phyloP scores from a whole-genome alignment of 2,329 filamentous ascomycete genomes.

The Ophiostoma himal-ulmi region DNA sequence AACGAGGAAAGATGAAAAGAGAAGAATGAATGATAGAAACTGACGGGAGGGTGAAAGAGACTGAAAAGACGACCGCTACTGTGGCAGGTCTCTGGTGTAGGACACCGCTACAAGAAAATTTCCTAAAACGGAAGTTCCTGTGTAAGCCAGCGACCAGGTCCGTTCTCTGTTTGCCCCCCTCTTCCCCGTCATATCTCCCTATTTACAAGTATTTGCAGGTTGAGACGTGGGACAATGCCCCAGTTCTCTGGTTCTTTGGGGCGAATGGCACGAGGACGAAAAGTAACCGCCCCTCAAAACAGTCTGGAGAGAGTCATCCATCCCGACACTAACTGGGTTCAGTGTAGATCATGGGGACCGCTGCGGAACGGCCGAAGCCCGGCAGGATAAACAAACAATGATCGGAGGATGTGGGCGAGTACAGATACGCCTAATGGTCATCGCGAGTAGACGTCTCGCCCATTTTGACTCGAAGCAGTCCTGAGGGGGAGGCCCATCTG shows the following conservation, averaged over 20 bases:
- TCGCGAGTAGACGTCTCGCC: not conserved
- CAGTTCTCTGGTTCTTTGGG: not conserved
- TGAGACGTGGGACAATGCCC: not conserved
- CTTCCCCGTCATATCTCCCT: not conserved
- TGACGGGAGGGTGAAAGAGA: not conserved
- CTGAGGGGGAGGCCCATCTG: not conserved
- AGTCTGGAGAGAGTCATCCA: constrained; percentile 2
- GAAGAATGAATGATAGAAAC: not conserved
- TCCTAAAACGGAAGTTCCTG: constrained; percentile 2
- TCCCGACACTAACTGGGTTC: not conserved
- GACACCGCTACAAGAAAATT: not conserved
- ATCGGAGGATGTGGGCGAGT: not conserved
- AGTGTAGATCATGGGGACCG: not conserved
- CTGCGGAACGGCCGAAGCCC: not conserved
- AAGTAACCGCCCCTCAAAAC: not conserved
- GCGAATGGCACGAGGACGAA: not conserved
- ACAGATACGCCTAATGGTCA: not conserved
- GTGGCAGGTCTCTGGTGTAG: not conserved
- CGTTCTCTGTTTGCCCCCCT: not conserved
- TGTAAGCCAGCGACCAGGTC: constrained; percentile 2
- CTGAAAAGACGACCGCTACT: not conserved
- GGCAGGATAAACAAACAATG: not conserved
- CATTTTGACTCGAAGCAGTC: not conserved
- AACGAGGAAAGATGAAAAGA: not conserved
- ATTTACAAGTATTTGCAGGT: not conserved